Conservation (phyloP, 257 asterid genomes). For the Linderniella brevidens region DNA sequence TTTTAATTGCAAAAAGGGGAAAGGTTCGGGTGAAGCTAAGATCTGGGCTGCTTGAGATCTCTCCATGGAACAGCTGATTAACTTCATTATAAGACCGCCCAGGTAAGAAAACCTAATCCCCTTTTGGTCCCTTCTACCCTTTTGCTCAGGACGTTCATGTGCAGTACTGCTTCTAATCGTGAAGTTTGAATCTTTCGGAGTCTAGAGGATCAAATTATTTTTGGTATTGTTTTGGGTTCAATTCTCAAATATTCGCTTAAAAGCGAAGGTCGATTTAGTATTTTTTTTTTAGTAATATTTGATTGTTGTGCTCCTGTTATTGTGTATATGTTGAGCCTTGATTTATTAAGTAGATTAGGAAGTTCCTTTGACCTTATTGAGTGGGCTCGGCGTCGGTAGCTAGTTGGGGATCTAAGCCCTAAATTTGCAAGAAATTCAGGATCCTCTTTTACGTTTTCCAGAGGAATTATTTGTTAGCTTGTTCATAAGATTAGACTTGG, state of each 20-base stretch:
- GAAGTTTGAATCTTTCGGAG: constrained; percentile 16
- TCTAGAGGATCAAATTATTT: constrained; percentile 21
- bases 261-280: too few relatives aligned
- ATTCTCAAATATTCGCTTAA: too few relatives aligned
- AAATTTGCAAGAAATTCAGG: too few relatives aligned
- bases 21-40: constrained; percentile 15
- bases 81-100: constrained; percentile 95
- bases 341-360: too few relatives aligned
- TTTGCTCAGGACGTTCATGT: not conserved
- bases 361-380: too few relatives aligned
- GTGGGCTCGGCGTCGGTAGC: too few relatives aligned
- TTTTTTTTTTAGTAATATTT: too few relatives aligned
- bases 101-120: constrained; percentile 30
- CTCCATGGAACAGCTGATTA: constrained; percentile 86
- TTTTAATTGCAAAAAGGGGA: not conserved
- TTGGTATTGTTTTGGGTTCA: constrained; percentile 9
- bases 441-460: too few relatives aligned
- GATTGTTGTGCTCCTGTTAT: not conserved
- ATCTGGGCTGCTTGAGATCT: constrained; percentile 32
- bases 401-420: too few relatives aligned
- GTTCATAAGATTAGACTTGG: too few relatives aligned
- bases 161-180: constrained; percentile 5
- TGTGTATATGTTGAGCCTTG: too few relatives aligned
- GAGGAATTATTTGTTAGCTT: too few relatives aligned
- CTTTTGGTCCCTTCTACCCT: constrained; percentile 3